These are phyloP conservation scores for Debaryomyces castellii DNA, from an alignment of 805 yeast genomes.

Conservation along the genomic window DNA sequence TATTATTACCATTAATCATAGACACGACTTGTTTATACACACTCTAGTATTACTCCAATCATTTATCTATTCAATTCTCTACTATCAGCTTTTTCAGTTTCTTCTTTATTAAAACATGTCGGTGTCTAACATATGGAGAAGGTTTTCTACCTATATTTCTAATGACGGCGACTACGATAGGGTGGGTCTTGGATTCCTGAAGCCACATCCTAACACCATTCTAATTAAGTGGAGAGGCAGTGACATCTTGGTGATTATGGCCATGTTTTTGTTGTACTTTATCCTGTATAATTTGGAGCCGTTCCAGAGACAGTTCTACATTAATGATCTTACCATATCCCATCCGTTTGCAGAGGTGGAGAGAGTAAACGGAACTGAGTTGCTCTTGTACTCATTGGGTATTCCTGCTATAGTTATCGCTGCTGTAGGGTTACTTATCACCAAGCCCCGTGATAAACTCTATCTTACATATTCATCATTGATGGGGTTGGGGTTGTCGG, in stretches of 20 bases:
- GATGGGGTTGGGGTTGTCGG: constrained; percentile 63
- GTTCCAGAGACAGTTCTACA: constrained; percentile 72
- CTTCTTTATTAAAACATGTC: neutral
- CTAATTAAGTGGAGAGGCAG: constrained; percentile 27
- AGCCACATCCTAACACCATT: constrained; percentile 8
- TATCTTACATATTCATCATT: constrained; percentile 64
- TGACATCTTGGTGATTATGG: constrained; percentile 20
- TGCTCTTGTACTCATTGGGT: constrained; percentile 54
- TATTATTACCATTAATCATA: no score
- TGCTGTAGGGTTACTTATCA: constrained; percentile 34
- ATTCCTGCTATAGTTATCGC: constrained; percentile 48
- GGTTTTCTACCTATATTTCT: constrained; percentile 19
- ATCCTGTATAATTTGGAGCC: constrained; percentile 43
- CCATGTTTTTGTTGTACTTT: constrained; percentile 21
- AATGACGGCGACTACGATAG: constrained; percentile 23
- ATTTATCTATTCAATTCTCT: neutral
- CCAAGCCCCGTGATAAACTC: constrained; percentile 52
- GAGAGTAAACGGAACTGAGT: constrained; percentile 57
- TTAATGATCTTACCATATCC: constrained; percentile 73
- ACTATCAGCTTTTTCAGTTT: neutral
- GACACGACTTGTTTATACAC: neutral
- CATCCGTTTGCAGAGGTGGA: constrained; percentile 81
- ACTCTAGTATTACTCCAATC: neutral
- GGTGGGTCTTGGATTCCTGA: constrained; percentile 25
- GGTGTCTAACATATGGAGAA: constrained; percentile 5